Percentiles rank a stretch among this genome's conserved stretches.
These are phyloP conservation scores for Botrytis medusae DNA, from an alignment of 2,329 filamentous ascomycete species.

Conservation along the genomic window DNA sequence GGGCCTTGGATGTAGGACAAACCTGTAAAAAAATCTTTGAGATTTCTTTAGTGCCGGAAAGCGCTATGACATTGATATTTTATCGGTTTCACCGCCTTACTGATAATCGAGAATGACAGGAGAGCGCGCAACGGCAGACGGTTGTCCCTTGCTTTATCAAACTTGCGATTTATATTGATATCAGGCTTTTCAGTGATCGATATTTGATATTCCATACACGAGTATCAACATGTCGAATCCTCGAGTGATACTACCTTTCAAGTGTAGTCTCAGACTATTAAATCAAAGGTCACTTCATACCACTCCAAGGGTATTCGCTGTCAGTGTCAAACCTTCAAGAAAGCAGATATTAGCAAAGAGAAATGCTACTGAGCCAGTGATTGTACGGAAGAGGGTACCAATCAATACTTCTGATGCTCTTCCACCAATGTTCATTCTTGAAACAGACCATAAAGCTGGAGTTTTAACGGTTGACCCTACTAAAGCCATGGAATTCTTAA, in stretches of 20 bases:
- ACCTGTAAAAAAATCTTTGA: conserved; percentile 12
- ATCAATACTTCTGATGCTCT: conserved; percentile 21
- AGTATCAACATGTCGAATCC: background rate
- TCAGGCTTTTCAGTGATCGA: background rate
- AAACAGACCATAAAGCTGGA: conserved; percentile 32
- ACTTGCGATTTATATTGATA: background rate
- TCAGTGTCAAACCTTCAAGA: background rate
- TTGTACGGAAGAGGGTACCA: conserved; percentile 1
- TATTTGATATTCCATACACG: background rate
- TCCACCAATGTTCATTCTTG: conserved; percentile 31
- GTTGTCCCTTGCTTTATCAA: background rate
- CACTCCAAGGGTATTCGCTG: background rate
- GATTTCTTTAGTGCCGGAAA: conserved; percentile 15
- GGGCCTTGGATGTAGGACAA: background rate
- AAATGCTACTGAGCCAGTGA: conserved; percentile 7
- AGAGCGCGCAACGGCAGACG: background rate
- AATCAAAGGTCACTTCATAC: conserved; percentile 2
- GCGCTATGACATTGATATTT: conserved; percentile 1
- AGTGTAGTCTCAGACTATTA: background rate
- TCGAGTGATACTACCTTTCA: background rate
- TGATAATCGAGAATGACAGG: background rate
- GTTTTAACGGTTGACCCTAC: conserved; percentile 31
- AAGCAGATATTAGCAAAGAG: conserved; percentile 14
- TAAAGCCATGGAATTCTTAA: conserved; percentile 33
- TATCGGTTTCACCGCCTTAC: conserved; percentile 10